phyloP scores from a whole-genome alignment of 2,329 filamentous ascomycete species.

The Leptographium flavum region DNA sequence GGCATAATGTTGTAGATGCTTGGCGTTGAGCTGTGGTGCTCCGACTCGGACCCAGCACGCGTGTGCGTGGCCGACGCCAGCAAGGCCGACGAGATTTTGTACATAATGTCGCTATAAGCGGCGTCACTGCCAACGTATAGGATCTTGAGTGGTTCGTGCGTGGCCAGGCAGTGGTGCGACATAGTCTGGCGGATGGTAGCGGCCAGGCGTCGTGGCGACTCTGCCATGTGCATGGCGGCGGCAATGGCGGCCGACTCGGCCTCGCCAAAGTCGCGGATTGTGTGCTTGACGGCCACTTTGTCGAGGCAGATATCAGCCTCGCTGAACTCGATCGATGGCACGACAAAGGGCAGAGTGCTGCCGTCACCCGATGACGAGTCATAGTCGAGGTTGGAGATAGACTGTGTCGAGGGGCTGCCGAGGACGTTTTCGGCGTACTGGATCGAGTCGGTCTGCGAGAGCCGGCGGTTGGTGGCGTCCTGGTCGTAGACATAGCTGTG shows the following conservation, averaged over 20 bases:
- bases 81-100: constrained; percentile 34
- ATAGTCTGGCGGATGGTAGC: constrained; percentile 34
- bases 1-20: constrained; percentile 35
- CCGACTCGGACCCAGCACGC: neutral
- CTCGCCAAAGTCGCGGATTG: constrained; percentile 27
- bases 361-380: constrained; percentile 12
- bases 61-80: constrained; percentile 21
- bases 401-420: constrained; percentile 23
- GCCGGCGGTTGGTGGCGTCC: constrained; percentile 21
- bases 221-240: constrained; percentile 16
- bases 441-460: constrained; percentile 24
- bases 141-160: constrained; percentile 30
- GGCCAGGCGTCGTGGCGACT: constrained; percentile 22
- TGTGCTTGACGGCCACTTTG: constrained; percentile 31
- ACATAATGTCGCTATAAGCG: constrained; percentile 25
- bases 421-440: constrained; percentile 35
- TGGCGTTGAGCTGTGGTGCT: neutral
- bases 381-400: constrained; percentile 11
- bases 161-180: constrained; percentile 28
- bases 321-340: constrained; percentile 29
- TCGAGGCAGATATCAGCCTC: constrained; percentile 22
- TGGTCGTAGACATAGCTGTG: constrained; percentile 19
- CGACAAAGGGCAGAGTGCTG: constrained; percentile 10
- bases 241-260: constrained; percentile 23
- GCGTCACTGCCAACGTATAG: constrained; percentile 32